Conservation (phyloP, 2,329 filamentous ascomycete genomes). For the Nemania sp. region DNA sequence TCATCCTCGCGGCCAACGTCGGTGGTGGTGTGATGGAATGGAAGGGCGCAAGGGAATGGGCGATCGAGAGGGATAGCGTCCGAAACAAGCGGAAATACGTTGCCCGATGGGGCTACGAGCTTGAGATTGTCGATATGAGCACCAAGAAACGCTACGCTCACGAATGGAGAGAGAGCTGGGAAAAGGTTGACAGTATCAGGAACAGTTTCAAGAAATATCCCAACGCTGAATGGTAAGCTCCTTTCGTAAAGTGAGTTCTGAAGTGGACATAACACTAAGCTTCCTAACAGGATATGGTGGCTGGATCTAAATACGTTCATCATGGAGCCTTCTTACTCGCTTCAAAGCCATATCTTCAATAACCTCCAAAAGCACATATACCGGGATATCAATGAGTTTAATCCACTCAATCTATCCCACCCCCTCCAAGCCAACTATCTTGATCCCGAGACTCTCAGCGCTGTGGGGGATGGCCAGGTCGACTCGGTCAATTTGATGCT, state of each 20-base stretch:
- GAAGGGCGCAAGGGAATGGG: constrained; percentile 98
- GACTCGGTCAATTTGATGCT: constrained; percentile 86
- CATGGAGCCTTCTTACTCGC: constrained; percentile 91
- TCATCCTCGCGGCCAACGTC: constrained; percentile 90
- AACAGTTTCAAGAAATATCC: constrained; percentile 91
- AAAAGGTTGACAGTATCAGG: constrained; percentile 94
- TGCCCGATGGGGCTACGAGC: constrained; percentile 85
- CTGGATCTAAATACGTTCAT: constrained; percentile 96
- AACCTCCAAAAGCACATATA: constrained; percentile 74
- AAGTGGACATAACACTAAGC: constrained; percentile 9
- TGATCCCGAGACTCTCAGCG: constrained; percentile 71
- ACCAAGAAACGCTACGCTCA: constrained; percentile 98
- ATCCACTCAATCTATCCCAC: constrained; percentile 91
- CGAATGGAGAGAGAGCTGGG: constrained; percentile 99
- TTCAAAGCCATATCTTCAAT: constrained; percentile 90
- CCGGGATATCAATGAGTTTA: constrained; percentile 95
- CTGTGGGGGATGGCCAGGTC: constrained; percentile 73
- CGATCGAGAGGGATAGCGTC: constrained; percentile 93
- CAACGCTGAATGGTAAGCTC: constrained; percentile 85
- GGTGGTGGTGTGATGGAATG: constrained; percentile 98
- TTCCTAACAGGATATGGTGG: constrained; percentile 89
- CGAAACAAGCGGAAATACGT: constrained; percentile 93
- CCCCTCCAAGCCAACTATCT: constrained; percentile 75
- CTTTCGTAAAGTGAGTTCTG: neutral
- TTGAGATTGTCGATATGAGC: constrained; percentile 98